Evolutionary conservation across 441 rosid genomes (phyloP).

Genomic region (Arabidopsis hybrid): DNA sequence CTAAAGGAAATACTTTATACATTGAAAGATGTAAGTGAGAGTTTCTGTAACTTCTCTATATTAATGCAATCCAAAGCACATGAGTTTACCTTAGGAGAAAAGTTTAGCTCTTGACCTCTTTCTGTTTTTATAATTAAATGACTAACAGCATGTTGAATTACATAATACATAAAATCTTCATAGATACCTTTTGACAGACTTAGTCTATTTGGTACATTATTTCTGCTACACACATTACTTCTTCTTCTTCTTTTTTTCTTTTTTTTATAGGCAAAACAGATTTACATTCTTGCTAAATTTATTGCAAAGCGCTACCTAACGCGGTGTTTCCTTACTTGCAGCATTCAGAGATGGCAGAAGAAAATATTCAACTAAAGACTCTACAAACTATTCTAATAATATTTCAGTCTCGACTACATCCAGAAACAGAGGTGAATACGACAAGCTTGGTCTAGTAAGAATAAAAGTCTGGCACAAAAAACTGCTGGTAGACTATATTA

Average conservation of each 20-base stretch:
- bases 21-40: constrained; percentile 78
- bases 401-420: constrained; percentile 91
- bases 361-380: constrained; percentile 91
- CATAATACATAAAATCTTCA: not conserved
- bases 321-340: constrained; percentile 50
- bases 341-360: constrained; percentile 98
- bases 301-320: constrained; percentile 32
- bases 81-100: not conserved
- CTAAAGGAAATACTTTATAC: constrained; percentile 81
- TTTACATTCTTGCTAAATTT: constrained; percentile 19
- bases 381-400: constrained; percentile 90
- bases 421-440: constrained; percentile 79
- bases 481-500: constrained; percentile 14
- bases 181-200: constrained; percentile 6
- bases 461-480: constrained; percentile 22
- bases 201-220: constrained; percentile 8
- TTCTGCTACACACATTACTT: constrained; percentile 7
- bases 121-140: not conserved
- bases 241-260: not conserved
- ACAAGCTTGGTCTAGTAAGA: constrained; percentile 41
- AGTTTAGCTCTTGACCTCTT: constrained; percentile 11
- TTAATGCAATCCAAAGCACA: not conserved
- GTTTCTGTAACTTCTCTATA: constrained; percentile 2
- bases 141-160: not conserved
- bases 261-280: constrained; percentile 1